A percentile compares a stretch with the other conserved stretches of the same genome.
phyloP scores from a whole-genome alignment of 75 land plant species.

The Sequoiadendron giganteum region DNA sequence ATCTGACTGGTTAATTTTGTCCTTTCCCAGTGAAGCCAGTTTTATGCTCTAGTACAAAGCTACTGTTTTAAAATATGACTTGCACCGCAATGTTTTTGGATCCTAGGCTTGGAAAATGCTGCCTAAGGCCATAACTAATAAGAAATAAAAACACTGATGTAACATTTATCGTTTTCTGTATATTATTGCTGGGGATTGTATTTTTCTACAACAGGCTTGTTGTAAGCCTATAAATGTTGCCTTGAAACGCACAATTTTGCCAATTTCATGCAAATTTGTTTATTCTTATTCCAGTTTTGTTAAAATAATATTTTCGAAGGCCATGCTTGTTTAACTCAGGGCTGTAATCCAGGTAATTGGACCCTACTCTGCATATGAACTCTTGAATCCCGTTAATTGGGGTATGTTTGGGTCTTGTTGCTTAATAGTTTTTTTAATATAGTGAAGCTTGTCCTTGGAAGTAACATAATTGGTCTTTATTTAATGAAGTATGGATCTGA shows the following conservation, averaged over 20 bases:
- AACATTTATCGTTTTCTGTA: background rate
- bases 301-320: background rate
- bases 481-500: background rate
- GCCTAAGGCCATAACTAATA: constrained; percentile 10
- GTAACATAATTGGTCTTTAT: background rate
- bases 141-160: background rate
- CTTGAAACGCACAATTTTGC: constrained; percentile 7
- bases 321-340: background rate
- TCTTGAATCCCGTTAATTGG: background rate
- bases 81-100: constrained; percentile 2
- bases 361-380: background rate
- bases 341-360: background rate
- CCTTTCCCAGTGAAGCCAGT: constrained; percentile 2
- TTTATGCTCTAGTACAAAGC: background rate
- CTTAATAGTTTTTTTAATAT: background rate
- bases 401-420: background rate
- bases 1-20: constrained; percentile 11
- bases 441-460: background rate
- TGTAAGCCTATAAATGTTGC: background rate
- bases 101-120: constrained; percentile 1
- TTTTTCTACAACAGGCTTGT: background rate
- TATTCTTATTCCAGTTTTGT: background rate
- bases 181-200: constrained; percentile 7
- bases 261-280: background rate
- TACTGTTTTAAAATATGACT: constrained; percentile 6